Conservation (phyloP, 2,329 filamentous ascomycete species). For the Coniella vitis region DNA sequence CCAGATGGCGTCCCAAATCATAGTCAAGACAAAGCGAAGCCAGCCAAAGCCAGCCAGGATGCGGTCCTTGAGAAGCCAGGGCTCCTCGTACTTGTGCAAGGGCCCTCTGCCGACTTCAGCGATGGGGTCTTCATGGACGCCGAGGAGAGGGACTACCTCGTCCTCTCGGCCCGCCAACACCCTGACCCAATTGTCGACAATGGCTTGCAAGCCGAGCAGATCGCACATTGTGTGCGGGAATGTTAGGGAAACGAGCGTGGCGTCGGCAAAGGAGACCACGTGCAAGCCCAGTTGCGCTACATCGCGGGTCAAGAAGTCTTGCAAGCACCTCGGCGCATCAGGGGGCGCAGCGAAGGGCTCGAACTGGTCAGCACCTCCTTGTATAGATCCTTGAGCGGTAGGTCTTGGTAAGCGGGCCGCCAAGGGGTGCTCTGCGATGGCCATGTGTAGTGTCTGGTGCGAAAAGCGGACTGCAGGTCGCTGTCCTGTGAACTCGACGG, state of each 20-base stretch:
- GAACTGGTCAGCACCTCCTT: slow-evolving; percentile 23
- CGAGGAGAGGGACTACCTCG: slow-evolving; percentile 31
- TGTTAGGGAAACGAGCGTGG: slow-evolving; percentile 39
- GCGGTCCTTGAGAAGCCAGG: slow-evolving; percentile 21
- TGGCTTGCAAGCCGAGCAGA: slow-evolving; percentile 32
- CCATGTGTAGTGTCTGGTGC: slow-evolving; percentile 28
- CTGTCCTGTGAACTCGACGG: slow-evolving; percentile 22
- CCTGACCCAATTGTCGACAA: slow-evolving; percentile 40
- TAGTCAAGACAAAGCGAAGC: slow-evolving; percentile 27
- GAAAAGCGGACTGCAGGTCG: slow-evolving; percentile 35
- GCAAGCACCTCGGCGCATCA: slow-evolving; percentile 24
- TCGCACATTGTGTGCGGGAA: slow-evolving; percentile 44
- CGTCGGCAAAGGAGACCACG: slow-evolving; percentile 41
- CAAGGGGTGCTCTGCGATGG: slow-evolving; percentile 34
- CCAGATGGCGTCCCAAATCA: slow-evolving; percentile 28
- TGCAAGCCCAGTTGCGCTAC: slow-evolving; percentile 40
- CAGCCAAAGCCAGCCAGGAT: slow-evolving; percentile 23
- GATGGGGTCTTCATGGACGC: slow-evolving; percentile 31
- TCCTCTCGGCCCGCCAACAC: slow-evolving; percentile 35
- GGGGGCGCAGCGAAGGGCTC: slow-evolving; percentile 20
- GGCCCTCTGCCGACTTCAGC: slow-evolving; percentile 17
- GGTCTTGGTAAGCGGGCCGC: slow-evolving; percentile 29
- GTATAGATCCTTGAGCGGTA: slow-evolving; percentile 24
- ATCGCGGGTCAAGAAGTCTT: slow-evolving; percentile 35
- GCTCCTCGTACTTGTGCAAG: slow-evolving; percentile 21